These are phyloP conservation scores for Apiospora aurea DNA, from an alignment of 2,329 filamentous ascomycete genomes.

Conservation along the genomic window DNA sequence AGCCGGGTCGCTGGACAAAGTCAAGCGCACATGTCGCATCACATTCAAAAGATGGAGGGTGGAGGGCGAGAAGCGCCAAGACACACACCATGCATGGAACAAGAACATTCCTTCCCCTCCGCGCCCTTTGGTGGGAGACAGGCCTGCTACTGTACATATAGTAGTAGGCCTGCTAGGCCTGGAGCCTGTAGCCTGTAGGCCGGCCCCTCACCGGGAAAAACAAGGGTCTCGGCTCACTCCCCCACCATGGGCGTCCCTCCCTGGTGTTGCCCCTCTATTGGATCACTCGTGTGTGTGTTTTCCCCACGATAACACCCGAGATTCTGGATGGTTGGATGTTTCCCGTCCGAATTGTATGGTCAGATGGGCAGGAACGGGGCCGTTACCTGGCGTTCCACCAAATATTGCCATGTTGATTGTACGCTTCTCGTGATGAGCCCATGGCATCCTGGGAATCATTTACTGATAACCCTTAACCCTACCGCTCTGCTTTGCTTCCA, in stretches of 20 bases:
- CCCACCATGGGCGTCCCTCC: conserved; percentile 7
- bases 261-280: conserved; percentile 7
- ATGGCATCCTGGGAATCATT: neutral
- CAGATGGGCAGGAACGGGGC: conserved; percentile 16
- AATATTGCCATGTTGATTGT: conserved; percentile 4
- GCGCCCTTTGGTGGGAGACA: neutral
- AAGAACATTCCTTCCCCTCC: conserved; percentile 12
- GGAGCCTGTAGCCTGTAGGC: neutral
- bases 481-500: neutral
- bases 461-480: conserved; percentile 1
- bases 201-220: conserved; percentile 2
- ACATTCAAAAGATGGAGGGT: conserved; percentile 7
- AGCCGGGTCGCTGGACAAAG: neutral
- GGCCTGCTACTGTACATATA: no score
- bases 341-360: conserved; percentile 14
- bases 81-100: conserved; percentile 19
- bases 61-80: conserved; percentile 8
- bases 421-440: neutral
- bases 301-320: conserved; percentile 16
- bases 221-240: conserved; percentile 19
- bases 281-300: conserved; percentile 13
- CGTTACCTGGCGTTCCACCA: neutral
- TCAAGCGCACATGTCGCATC: conserved; percentile 15
- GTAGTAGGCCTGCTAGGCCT: neutral
- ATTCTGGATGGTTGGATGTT: conserved; percentile 18